Base-by-base conservation (phyloP, 352 stramenopile species). In the Phytopythium litorale region DNA sequence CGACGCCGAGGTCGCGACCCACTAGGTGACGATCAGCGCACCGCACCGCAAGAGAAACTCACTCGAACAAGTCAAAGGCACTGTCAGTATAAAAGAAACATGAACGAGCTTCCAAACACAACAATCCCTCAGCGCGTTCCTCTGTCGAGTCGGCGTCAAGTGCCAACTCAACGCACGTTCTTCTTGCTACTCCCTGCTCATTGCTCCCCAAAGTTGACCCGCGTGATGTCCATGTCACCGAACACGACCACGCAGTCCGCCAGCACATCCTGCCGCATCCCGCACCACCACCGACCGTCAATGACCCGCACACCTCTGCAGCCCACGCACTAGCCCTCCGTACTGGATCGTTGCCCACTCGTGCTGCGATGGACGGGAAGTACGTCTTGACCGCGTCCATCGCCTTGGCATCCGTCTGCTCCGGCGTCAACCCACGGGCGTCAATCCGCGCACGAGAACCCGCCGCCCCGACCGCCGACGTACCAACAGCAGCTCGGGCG, bases 331-430 rank as follows among this genome's bases (percentile, higher is more conserved):
- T 30, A 56, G 28, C 51, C 12, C 18, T 45, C 67, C 67, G 25
- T 28, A 86, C 76, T 60, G 64, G 57, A 56, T 86, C 62, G 56
- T 76, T 65, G n/a, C 69, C 53, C 8, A 70, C 76, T 33, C 71
- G 72, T 50, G 76, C 71, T 49, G 73, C 78, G 62, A 90, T 85
- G 46, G 69, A 71, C 35, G 81, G 81, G 60, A 90, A 90, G 65
- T 88, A 88, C 45, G 58, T 81, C 54, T 72, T 68, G 30, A 90
- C 82, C 5, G 81, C 78, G 51, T 75, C 68, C 0, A 76, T 73
- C 28, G 81, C 81, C 48, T 78, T 82, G n/a, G 58, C 64, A 60
- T 90, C 81, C 2, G 67, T 88, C 81, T 90, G 52, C 21, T 28
- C 25, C 25, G 25, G 16, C 35, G 25, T 11, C 35, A 58, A 23